phyloP scores from a whole-genome alignment of 495 filamentous ascomycete genomes.

The Coniosporium apollinis region DNA sequence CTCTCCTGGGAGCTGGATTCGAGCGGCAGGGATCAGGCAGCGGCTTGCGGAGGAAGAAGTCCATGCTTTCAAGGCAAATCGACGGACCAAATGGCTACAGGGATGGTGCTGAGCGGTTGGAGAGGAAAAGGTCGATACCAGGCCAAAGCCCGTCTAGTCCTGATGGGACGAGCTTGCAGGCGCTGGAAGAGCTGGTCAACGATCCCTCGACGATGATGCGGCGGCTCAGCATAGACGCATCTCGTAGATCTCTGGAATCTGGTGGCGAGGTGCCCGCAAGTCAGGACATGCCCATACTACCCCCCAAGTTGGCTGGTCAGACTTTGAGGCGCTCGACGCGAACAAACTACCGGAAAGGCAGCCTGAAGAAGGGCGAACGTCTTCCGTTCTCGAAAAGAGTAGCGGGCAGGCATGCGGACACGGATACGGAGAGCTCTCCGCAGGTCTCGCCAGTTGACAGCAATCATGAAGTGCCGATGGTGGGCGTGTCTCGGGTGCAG shows the following conservation, averaged over 20 bases:
- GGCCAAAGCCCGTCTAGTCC: slow-evolving; percentile 35
- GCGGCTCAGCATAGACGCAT: slow-evolving; percentile 42
- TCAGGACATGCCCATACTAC: slow-evolving; percentile 83
- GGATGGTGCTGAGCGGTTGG: slow-evolving; percentile 77
- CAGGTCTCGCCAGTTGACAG: slow-evolving; percentile 26
- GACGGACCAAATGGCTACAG: slow-evolving; percentile 56
- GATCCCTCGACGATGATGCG: slow-evolving; percentile 57
- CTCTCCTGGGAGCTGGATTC: slow-evolving; percentile 48
- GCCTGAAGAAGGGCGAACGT: slow-evolving; percentile 61
- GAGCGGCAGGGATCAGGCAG: slow-evolving; percentile 42
- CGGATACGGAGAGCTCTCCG: slow-evolving; percentile 38
- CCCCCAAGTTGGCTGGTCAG: slow-evolving; percentile 50
- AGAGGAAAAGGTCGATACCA: slow-evolving; percentile 51
- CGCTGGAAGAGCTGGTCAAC: slow-evolving; percentile 64
- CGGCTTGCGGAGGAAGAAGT: slow-evolving; percentile 71
- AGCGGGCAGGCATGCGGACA: slow-evolving; percentile 37
- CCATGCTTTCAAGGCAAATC: slow-evolving; percentile 87
- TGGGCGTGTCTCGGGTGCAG: slow-evolving; percentile 46
- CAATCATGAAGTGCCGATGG: slow-evolving; percentile 28
- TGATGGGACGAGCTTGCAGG: slow-evolving; percentile 40
- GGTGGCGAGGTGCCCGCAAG: slow-evolving; percentile 29
- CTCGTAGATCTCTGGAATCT: slow-evolving; percentile 15
- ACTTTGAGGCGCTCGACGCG: slow-evolving; percentile 77
- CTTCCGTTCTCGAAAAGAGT: slow-evolving; percentile 61
- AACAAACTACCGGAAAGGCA: slow-evolving; percentile 83